Conservation (phyloP, 176 grass and related monocot genomes). For the Leersia perrieri region DNA sequence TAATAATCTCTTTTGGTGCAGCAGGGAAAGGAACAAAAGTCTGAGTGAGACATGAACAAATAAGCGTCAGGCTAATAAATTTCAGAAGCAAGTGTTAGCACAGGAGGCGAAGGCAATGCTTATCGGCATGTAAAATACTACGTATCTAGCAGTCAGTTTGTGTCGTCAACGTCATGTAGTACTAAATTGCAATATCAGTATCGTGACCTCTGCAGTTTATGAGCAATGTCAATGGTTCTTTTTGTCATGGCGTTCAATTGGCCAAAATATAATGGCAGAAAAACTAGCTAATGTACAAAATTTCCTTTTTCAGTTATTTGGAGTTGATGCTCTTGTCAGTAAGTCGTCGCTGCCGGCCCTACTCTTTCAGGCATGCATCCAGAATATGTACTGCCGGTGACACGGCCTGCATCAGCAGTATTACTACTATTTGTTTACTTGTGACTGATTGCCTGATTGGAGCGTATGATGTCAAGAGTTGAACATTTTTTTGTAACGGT, state of each 20-base stretch:
- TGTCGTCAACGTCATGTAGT: not conserved
- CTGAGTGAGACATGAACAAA: not conserved
- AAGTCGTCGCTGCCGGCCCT: conserved; percentile 9
- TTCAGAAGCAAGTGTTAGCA: not conserved
- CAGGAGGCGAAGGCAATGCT: not conserved
- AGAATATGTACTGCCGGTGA: not conserved
- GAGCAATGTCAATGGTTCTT: conserved; percentile 3
- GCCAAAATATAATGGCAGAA: conserved; percentile 5
- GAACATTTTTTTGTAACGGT: not conserved
- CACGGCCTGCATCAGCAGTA: not conserved
- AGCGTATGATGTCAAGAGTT: not conserved
- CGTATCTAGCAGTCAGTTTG: not conserved
- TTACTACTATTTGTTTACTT: not conserved
- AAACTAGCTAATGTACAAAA: not conserved
- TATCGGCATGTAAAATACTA: not conserved
- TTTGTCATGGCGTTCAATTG: conserved; percentile 16
- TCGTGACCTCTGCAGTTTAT: not conserved
- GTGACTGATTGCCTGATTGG: not conserved
- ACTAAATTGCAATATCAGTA: not conserved
- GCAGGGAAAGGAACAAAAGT: not conserved
- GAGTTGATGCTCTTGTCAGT: conserved; percentile 7
- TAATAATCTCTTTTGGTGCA: not conserved
- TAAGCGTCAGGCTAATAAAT: not conserved
- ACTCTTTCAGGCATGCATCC: not conserved
- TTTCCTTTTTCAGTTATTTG: not conserved